Percentiles rank a stretch among this genome's conserved stretches.
Conservation (phyloP, 2,329 filamentous ascomycete species). For the Fusarium decemcellulare region DNA sequence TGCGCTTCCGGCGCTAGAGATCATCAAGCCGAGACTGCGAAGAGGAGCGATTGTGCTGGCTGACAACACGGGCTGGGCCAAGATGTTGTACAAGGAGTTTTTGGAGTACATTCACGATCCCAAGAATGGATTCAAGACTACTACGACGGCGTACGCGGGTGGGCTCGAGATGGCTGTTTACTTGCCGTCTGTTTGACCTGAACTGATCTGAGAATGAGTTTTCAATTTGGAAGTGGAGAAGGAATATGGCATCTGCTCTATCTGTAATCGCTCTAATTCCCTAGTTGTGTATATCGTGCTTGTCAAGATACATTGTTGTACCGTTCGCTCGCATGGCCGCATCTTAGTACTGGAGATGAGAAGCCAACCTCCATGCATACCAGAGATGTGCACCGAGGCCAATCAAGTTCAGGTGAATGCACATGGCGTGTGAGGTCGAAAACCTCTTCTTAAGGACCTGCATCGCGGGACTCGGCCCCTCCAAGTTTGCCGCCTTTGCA, state of each 20-base stretch:
- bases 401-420: conserved; percentile 58
- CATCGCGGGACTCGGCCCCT: conserved; percentile 35
- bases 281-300: no score
- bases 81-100: conserved; percentile 62
- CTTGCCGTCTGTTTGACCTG: conserved; percentile 43
- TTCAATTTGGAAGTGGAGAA: background rate
- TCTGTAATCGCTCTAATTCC: no score
- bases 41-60: conserved; percentile 63
- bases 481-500: conserved; percentile 8
- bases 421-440: conserved; percentile 56
- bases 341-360: conserved; percentile 32
- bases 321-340: conserved; percentile 1
- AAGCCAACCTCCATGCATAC: conserved; percentile 48
- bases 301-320: background rate
- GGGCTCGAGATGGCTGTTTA: conserved; percentile 50
- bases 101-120: conserved; percentile 61
- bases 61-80: conserved; percentile 62
- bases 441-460: conserved; percentile 49
- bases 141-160: conserved; percentile 50
- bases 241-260: background rate
- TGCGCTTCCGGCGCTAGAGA: conserved; percentile 66
- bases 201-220: background rate
- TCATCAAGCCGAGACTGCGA: conserved; percentile 62
- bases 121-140: conserved; percentile 63
- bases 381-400: conserved; percentile 51